Conservation (phyloP, 345 rosid genomes). For the Boechera retrofracta region DNA sequence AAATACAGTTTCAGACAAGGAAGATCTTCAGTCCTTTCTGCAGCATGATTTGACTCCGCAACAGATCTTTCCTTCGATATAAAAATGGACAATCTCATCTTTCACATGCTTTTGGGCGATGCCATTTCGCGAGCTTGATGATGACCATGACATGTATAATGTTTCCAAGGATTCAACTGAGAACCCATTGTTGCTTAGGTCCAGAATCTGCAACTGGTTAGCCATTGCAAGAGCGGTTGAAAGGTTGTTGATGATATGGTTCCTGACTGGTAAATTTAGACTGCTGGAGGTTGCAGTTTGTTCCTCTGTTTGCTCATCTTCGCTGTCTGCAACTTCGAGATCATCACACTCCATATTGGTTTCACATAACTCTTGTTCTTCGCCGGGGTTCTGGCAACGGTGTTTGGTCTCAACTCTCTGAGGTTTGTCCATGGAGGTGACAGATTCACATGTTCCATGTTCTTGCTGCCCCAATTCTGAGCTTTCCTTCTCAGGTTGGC, state of each 20-base stretch:
- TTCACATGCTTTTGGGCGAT: conserved; percentile 60
- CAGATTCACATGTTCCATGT: conserved; percentile 35
- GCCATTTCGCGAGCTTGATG: conserved; percentile 56
- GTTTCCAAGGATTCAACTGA: conserved; percentile 52
- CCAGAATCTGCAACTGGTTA: conserved; percentile 63
- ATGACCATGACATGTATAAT: conserved; percentile 76
- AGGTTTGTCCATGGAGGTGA: conserved; percentile 12
- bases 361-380: conserved; percentile 46
- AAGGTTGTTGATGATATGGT: conserved; percentile 55
- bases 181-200: conserved; percentile 78
- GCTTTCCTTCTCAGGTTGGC: conserved; percentile 28
- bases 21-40: conserved; percentile 56
- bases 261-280: conserved; percentile 47
- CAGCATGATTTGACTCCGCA: conserved; percentile 77
- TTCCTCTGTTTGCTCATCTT: conserved; percentile 60
- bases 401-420: conserved; percentile 38
- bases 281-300: conserved; percentile 52
- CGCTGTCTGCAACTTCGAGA: conserved; percentile 91
- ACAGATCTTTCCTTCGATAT: conserved; percentile 56
- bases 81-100: conserved; percentile 66
- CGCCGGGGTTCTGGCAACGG: conserved; percentile 14
- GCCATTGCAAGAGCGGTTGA: conserved; percentile 67
- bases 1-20: conserved; percentile 23
- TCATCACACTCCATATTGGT: conserved; percentile 48
- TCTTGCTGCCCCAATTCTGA: conserved; percentile 39